Conservation (phyloP, 306 rosid genomes). For the Pyrus bretschneideri region DNA sequence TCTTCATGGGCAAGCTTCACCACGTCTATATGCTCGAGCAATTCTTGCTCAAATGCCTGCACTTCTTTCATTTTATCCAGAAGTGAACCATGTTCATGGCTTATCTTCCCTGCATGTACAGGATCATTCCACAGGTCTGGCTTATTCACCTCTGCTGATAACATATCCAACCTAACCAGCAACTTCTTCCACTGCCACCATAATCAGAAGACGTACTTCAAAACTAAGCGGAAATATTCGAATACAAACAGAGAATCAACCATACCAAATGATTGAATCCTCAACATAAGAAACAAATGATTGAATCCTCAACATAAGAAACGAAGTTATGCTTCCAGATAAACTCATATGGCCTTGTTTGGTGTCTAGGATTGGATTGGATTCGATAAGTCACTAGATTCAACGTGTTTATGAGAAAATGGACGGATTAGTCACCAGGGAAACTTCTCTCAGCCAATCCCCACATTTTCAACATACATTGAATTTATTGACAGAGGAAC, state of each 20-base stretch:
- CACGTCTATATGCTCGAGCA: conserved; percentile 89
- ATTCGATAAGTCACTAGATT: no score
- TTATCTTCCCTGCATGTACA: conserved; percentile 60
- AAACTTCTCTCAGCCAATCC: no score
- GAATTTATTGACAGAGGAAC: not conserved
- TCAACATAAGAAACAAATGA: not conserved
- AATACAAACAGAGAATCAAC: not conserved
- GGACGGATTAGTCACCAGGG: no score
- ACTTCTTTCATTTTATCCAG: conserved; percentile 80
- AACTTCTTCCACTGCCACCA: conserved; percentile 78
- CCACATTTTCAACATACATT: no score
- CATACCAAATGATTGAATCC: not conserved
- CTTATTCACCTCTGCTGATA: conserved; percentile 56
- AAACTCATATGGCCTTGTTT: not conserved
- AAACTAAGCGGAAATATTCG: no score
- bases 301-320: not conserved
- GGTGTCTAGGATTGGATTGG: no score
- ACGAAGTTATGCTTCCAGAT: not conserved
- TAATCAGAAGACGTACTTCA: not conserved
- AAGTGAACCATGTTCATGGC: conserved; percentile 87
- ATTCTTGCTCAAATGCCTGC: conserved; percentile 64
- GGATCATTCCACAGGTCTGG: conserved; percentile 81
- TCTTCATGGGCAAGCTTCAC: conserved; percentile 84
- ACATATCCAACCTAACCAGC: conserved; percentile 57
- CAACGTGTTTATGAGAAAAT: no score